These are phyloP conservation scores for Rugonectria rugulosa DNA, from an alignment of 2,329 filamentous ascomycete genomes.

Conservation along the genomic window DNA sequence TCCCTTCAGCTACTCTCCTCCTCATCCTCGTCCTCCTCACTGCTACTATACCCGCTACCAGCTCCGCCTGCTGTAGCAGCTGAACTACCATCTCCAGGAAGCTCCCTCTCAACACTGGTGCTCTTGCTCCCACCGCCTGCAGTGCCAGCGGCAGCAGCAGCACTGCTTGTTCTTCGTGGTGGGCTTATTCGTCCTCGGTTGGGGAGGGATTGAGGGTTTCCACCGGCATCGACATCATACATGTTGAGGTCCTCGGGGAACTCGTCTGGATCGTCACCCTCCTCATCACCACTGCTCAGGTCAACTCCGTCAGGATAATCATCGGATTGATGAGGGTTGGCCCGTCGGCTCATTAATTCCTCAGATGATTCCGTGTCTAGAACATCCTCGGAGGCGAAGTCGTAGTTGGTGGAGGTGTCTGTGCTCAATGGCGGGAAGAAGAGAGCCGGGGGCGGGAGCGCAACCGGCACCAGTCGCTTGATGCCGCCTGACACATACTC, in stretches of 20 bases:
- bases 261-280: slow-evolving; percentile 50
- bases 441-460: slow-evolving; percentile 60
- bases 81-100: slow-evolving; percentile 45
- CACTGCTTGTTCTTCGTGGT: slow-evolving; percentile 40
- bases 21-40: too few species aligned
- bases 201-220: slow-evolving; percentile 23
- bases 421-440: slow-evolving; percentile 59
- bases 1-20: slow-evolving; percentile 37
- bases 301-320: slow-evolving; percentile 51
- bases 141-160: slow-evolving; percentile 43
- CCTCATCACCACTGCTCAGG: slow-evolving; percentile 51
- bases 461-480: slow-evolving; percentile 53
- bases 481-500: slow-evolving; percentile 55
- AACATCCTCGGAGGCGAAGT: slow-evolving; percentile 39
- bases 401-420: slow-evolving; percentile 47
- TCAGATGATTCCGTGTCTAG: slow-evolving; percentile 42
- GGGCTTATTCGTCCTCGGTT: slow-evolving; percentile 26
- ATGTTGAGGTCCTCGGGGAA: slow-evolving; percentile 42
- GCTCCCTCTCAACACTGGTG: slow-evolving; percentile 36
- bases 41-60: slow-evolving; percentile 49
- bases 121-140: slow-evolving; percentile 43
- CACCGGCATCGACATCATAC: slow-evolving; percentile 36
- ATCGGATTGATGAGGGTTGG: slow-evolving; percentile 49
- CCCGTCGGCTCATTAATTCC: slow-evolving; percentile 43
- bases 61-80: slow-evolving; percentile 50